Conservation (phyloP, 768 basidiomycete genomes). For the Lanmaoa rubissima region DNA sequence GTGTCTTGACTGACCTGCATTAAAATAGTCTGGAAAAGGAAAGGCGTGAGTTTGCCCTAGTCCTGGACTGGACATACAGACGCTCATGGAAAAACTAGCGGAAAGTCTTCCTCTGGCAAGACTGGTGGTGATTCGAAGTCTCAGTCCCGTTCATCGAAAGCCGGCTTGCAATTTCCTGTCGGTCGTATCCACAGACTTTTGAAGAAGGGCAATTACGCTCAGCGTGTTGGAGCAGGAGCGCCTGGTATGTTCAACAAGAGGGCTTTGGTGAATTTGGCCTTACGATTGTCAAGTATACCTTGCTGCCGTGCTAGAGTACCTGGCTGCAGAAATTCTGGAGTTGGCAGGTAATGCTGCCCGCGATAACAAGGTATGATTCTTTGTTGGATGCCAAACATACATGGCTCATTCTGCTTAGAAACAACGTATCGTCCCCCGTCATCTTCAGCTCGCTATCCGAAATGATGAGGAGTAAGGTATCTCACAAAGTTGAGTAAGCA, state of each 20-base stretch:
- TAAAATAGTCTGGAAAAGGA: conserved; percentile 52
- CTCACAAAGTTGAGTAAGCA: neutral
- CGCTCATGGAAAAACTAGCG: conserved; percentile 28
- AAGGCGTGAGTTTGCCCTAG: conserved; percentile 41
- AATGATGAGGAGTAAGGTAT: conserved; percentile 66
- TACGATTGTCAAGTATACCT: conserved; percentile 58
- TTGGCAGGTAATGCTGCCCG: conserved; percentile 77
- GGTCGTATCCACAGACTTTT: conserved; percentile 79
- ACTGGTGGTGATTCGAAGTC: conserved; percentile 53
- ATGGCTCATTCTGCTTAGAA: conserved; percentile 36
- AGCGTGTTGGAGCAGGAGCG: conserved; percentile 67
- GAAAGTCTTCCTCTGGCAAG: conserved; percentile 47
- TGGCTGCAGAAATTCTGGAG: conserved; percentile 84
- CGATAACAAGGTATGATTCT: conserved; percentile 54
- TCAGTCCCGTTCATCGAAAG: conserved; percentile 65
- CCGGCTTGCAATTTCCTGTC: conserved; percentile 73
- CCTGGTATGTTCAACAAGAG: conserved; percentile 44
- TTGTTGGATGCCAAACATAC: neutral
- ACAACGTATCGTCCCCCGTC: conserved; percentile 77
- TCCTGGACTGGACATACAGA: neutral
- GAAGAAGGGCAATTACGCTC: conserved; percentile 71
- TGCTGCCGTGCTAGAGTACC: conserved; percentile 83
- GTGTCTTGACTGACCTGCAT: conserved; percentile 7
- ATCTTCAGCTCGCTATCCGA: conserved; percentile 72
- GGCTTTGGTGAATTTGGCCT: neutral